Base-by-base conservation (phyloP, 495 filamentous ascomycete genomes). In the Amphirosellinia nigrospora region DNA sequence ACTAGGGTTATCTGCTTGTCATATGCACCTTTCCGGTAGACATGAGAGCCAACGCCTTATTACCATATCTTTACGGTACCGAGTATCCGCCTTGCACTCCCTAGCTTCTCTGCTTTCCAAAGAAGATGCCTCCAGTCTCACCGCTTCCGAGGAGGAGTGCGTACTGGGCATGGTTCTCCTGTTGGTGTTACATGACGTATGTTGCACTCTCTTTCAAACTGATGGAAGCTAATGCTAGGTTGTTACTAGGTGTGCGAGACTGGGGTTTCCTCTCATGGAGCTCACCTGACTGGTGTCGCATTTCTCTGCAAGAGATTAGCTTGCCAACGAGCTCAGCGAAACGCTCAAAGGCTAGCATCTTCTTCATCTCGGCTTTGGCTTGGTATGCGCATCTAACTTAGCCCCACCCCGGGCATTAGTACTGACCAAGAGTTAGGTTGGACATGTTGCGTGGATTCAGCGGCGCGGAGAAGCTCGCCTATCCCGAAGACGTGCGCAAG, bases 281-380 rank as follows among this genome's bases (percentile, higher is more conserved):
- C 50, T 30, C 50, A 55, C 23, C 21, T 55, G 16, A 55, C 50
- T 3, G 50, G 50, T 30, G 50, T 55, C 50, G 28, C 50, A 30
- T 55, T 55, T 4, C 50, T 55, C 50, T 55, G 50, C 23, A 55
- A 55, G 23, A 55, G 50, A 55, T 32, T 55, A 30, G 50, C 50
- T 55, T 55, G 50, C 13, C 50, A 28, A 55, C 26, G 13, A 15
- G 28, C 50, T 55, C 50, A 9, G 21, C 50, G 10, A 55, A 23
- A 55, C 50, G 50, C 11, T 55, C 50, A 13, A 30, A 55, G 5
- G 50, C 50, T 30, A 55, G 50, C 26, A 55, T 55, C 3, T 55
- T 55, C 5, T 55, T 55, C 11, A 55, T 55, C 21, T 55, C 50
- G 11, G 50, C 50, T n/a, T 30, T 55, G 7, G 50, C 50, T 23